A percentile compares a stretch with the other conserved stretches of the same genome.
Evolutionary conservation across 768 basidiomycete genomes (phyloP).

Genomic region (Hemileccinum impolitum): DNA sequence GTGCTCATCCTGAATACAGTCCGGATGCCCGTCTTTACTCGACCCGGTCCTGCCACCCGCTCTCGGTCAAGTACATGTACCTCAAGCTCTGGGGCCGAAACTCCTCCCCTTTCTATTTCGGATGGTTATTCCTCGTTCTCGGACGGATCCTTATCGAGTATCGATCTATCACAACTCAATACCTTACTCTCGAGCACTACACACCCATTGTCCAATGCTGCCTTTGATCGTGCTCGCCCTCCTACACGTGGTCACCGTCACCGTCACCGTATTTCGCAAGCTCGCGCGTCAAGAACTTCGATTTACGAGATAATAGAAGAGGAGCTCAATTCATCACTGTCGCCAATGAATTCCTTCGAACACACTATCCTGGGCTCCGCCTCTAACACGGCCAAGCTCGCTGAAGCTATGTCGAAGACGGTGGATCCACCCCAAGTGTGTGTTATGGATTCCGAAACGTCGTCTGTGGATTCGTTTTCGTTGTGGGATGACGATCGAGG

Average conservation of each 20-base stretch:
- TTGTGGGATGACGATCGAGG: slow-evolving; percentile 71
- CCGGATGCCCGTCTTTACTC: slow-evolving; percentile 57
- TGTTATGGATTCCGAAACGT: slow-evolving; percentile 55
- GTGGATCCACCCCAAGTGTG: slow-evolving; percentile 43
- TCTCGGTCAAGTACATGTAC: slow-evolving; percentile 72
- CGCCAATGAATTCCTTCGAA: slow-evolving; percentile 27
- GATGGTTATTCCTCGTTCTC: slow-evolving; percentile 65
- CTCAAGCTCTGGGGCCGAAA: slow-evolving; percentile 63
- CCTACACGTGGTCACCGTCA: slow-evolving; percentile 64
- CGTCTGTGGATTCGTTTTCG: slow-evolving; percentile 41
- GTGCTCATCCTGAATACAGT: slow-evolving; percentile 29
- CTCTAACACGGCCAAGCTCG: slow-evolving; percentile 28
- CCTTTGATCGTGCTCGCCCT: slow-evolving; percentile 37
- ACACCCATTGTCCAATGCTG: slow-evolving; percentile 44
- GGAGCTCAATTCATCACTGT: slow-evolving; percentile 43
- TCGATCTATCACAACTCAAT: slow-evolving; percentile 65
- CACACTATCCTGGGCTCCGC: slow-evolving; percentile 14
- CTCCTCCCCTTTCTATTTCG: slow-evolving; percentile 65
- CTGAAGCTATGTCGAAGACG: slow-evolving; percentile 1
- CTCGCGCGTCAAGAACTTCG: slow-evolving; percentile 59
- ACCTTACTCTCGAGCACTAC: slow-evolving; percentile 52
- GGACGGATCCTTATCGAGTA: slow-evolving; percentile 73
- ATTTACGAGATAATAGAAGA: slow-evolving; percentile 82
- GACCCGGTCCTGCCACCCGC: slow-evolving; percentile 46
- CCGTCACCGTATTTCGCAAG: slow-evolving; percentile 64